Percentiles rank a stretch among this genome's conserved stretches.
These are phyloP conservation scores for Sphagnum contortum DNA, from an alignment of 225 moss, liverwort and hornwort species.

Conservation along the genomic window DNA sequence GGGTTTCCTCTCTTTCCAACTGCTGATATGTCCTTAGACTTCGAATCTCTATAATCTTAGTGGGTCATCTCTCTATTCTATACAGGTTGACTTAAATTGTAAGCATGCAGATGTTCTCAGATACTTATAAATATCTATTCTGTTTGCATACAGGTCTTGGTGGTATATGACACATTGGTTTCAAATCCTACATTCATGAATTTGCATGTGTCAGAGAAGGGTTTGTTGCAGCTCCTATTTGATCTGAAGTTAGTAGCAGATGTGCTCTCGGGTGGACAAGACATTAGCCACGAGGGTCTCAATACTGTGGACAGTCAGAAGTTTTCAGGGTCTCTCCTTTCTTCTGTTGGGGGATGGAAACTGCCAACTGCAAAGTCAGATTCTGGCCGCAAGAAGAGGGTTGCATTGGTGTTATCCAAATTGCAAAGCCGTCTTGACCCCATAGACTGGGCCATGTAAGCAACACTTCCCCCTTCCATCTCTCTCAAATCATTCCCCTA, in stretches of 20 bases:
- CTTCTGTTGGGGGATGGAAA: conserved; percentile 18
- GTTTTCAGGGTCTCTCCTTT: conserved; percentile 10
- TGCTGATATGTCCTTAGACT: too few species aligned
- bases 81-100: too few species aligned
- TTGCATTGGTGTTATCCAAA: conserved; percentile 37
- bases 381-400: conserved; percentile 49
- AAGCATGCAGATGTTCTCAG: too few species aligned
- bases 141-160: conserved; percentile 57
- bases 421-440: conserved; percentile 72
- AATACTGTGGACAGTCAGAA: conserved; percentile 31
- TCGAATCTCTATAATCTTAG: too few species aligned
- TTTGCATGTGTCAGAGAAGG: conserved; percentile 85
- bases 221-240: conserved; percentile 85
- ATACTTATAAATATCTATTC: too few species aligned
- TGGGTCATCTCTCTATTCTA: too few species aligned
- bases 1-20: too few species aligned
- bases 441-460: conserved; percentile 97
- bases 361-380: conserved; percentile 35
- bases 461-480: not conserved
- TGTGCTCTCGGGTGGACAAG: conserved; percentile 87
- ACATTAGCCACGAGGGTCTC: conserved; percentile 32
- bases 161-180: conserved; percentile 73
- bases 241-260: conserved; percentile 80
- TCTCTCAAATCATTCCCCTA: too few species aligned
- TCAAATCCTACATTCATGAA: conserved; percentile 64